These are phyloP conservation scores for Kwoniella pini DNA, from an alignment of 768 basidiomycete species.

Conservation along the genomic window DNA sequence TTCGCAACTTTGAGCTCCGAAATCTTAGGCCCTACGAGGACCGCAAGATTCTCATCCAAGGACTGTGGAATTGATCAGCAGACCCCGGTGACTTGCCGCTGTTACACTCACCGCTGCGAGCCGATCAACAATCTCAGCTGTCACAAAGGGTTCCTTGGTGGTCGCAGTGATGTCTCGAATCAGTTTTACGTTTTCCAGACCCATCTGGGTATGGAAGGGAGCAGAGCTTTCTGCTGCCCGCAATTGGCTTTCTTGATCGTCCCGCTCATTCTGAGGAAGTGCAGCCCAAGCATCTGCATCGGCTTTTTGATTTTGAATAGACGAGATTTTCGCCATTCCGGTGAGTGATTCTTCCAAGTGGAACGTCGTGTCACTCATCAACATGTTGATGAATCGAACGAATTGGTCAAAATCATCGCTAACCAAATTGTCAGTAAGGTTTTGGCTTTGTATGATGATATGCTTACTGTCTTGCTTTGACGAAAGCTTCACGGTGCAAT, in stretches of 20 bases:
- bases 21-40: slow-evolving; percentile 83
- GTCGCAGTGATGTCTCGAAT: slow-evolving; percentile 90
- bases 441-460: not conserved
- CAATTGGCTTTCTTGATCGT: slow-evolving; percentile 77
- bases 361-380: slow-evolving; percentile 99
- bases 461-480: slow-evolving; percentile 73
- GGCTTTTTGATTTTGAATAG: slow-evolving; percentile 81
- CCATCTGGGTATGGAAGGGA: slow-evolving; percentile 80
- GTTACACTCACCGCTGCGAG: slow-evolving; percentile 76
- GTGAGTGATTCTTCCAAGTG: slow-evolving; percentile 94
- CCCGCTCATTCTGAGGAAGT: slow-evolving; percentile 68
- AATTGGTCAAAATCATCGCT: slow-evolving; percentile 86
- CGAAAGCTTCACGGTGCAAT: slow-evolving; percentile 80
- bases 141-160: slow-evolving; percentile 88
- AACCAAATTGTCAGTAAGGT: not conserved
- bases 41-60: slow-evolving; percentile 86
- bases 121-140: slow-evolving; percentile 91
- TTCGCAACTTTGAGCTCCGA: slow-evolving; percentile 82
- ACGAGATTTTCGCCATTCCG: slow-evolving; percentile 83
- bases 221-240: slow-evolving; percentile 81
- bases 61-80: slow-evolving; percentile 24
- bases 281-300: slow-evolving; percentile 70
- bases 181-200: slow-evolving; percentile 83
- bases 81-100: not conserved
- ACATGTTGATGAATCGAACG: slow-evolving; percentile 90